Evolutionary conservation across 306 rosid species (phyloP).

Genomic region (Quercus alba): DNA sequence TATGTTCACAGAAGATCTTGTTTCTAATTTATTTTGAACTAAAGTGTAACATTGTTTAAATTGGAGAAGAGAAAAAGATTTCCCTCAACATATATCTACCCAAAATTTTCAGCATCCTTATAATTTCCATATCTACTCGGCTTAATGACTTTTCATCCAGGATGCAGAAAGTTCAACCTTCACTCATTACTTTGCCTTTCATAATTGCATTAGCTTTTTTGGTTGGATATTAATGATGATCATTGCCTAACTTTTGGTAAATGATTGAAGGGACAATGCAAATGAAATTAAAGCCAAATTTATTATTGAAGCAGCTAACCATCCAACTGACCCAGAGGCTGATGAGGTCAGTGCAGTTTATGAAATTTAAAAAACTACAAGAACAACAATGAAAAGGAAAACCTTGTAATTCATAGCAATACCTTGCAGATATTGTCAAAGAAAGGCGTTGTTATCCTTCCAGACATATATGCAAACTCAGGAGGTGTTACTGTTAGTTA

Average conservation of each 20-base stretch:
- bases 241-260: background rate
- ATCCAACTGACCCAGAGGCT: slow-evolving; percentile 97
- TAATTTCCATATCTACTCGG: too few relatives aligned
- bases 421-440: slow-evolving; percentile 63
- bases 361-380: background rate
- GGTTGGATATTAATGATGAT: background rate
- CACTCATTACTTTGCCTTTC: background rate
- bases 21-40: background rate
- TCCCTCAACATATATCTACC: too few relatives aligned
- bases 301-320: slow-evolving; percentile 90
- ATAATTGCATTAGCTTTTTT: background rate
- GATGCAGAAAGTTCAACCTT: background rate
- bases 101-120: too few relatives aligned
- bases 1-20: background rate
- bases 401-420: background rate
- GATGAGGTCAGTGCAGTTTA: slow-evolving; percentile 55
- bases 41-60: background rate
- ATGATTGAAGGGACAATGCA: slow-evolving; percentile 70
- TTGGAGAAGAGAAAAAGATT: too few relatives aligned
- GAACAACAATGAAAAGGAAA: background rate
- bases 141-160: background rate
- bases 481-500: slow-evolving; percentile 98
- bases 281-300: slow-evolving; percentile 76
- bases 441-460: slow-evolving; percentile 82
- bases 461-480: slow-evolving; percentile 94